A percentile compares a stretch with the other conserved stretches of the same genome.
phyloP scores from a whole-genome alignment of 768 basidiomycete genomes.

The Hericium erinaceus region DNA sequence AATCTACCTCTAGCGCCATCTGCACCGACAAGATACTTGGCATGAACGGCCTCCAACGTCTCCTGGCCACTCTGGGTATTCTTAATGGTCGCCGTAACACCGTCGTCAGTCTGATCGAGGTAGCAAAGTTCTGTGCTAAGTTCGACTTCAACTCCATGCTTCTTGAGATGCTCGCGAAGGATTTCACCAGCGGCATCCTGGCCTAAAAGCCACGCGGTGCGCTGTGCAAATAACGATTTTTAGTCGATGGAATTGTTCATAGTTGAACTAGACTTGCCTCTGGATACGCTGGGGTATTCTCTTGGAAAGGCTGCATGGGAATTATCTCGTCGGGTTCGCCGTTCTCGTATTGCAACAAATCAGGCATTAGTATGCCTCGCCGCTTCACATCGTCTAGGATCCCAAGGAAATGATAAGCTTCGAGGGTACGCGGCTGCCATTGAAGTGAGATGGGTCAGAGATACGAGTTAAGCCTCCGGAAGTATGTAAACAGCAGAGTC shows the following conservation, averaged over 20 bases:
- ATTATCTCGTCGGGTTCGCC: not conserved
- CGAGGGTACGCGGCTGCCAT: conserved; percentile 1
- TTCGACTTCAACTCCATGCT: not conserved
- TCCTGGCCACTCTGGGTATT: not conserved
- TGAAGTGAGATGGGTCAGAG: not conserved
- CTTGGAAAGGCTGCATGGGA: not conserved
- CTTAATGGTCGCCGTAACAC: not conserved
- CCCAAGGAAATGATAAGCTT: conserved; percentile 3
- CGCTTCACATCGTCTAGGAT: not conserved
- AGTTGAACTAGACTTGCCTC: not conserved
- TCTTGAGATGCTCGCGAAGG: not conserved
- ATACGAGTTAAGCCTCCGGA: not conserved
- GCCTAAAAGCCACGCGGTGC: not conserved
- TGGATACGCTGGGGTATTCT: not conserved
- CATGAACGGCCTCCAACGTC: not conserved
- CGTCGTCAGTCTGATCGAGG: not conserved
- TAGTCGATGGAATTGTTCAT: not conserved
- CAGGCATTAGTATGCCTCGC: not conserved
- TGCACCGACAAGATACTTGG: conserved; percentile 1
- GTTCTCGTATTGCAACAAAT: not conserved
- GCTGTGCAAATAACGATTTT: not conserved
- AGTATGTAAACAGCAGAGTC: not conserved
- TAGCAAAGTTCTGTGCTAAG: not conserved
- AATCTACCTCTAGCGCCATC: conserved; percentile 5
- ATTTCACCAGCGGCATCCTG: not conserved